Evolutionary conservation across 768 basidiomycete genomes (phyloP).

Genomic region (Leucosporidium scottii): DNA sequence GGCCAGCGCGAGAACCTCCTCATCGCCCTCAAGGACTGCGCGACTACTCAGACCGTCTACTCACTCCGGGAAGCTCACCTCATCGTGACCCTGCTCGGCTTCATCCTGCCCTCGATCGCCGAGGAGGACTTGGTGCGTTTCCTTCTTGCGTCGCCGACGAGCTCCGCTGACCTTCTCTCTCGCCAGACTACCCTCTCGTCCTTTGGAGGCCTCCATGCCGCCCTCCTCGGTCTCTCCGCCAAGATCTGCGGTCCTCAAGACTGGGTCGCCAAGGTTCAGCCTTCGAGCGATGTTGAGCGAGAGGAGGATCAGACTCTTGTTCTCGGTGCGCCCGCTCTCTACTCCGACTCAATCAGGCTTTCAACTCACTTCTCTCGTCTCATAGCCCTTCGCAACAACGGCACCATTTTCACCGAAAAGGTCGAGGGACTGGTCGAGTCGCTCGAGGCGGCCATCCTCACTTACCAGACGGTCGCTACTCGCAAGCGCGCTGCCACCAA

Average conservation of each 20-base stretch:
- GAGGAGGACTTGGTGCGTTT: constrained; percentile 67
- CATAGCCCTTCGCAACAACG: constrained; percentile 9
- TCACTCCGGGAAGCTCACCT: constrained; percentile 73
- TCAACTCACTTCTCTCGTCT: neutral
- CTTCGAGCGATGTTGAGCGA: constrained; percentile 62
- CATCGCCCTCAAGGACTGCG: constrained; percentile 70
- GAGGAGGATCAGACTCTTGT: constrained; percentile 52
- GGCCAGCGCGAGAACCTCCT: constrained; percentile 76
- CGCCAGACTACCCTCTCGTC: constrained; percentile 47
- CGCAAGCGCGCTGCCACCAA: constrained; percentile 21
- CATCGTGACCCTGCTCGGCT: constrained; percentile 63
- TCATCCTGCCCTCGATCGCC: constrained; percentile 63
- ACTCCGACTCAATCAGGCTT: neutral
- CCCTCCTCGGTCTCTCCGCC: constrained; percentile 67
- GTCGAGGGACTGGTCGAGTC: constrained; percentile 27
- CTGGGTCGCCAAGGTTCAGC: constrained; percentile 55
- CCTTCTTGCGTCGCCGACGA: constrained; percentile 44
- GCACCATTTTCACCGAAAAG: constrained; percentile 18
- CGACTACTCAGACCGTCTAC: constrained; percentile 55
- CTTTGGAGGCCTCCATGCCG: constrained; percentile 77
- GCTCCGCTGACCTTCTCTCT: constrained; percentile 41
- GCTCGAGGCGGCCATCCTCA: constrained; percentile 27
- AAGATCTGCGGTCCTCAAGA: constrained; percentile 57
- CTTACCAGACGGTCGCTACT: constrained; percentile 39
- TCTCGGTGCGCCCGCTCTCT: constrained; percentile 48